phyloP scores from a whole-genome alignment of 2,329 filamentous ascomycete genomes.

The Helotiales sp. region DNA sequence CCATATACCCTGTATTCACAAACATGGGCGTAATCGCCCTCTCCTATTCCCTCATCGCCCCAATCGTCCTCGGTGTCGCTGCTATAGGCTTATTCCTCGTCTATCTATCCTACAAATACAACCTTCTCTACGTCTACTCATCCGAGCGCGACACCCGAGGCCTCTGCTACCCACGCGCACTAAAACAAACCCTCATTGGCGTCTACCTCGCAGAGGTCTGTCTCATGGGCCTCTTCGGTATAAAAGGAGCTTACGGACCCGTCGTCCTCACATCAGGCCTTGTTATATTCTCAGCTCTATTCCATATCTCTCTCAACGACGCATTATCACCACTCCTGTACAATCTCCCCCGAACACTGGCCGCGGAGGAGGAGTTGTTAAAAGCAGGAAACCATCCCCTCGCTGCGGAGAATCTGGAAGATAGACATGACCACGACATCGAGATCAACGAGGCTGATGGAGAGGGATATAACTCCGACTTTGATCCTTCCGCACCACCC shows the following conservation, averaged over 20 bases:
- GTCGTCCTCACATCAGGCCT: constrained; percentile 58
- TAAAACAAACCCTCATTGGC: constrained; percentile 63
- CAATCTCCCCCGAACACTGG: constrained; percentile 33
- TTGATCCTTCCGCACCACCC: constrained; percentile 25
- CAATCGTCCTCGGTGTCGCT: constrained; percentile 64
- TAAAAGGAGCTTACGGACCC: constrained; percentile 52
- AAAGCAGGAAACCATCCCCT: constrained; percentile 19
- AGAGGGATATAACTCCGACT: constrained; percentile 33
- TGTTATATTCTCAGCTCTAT: constrained; percentile 53
- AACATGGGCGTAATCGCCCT: constrained; percentile 59
- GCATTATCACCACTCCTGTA: constrained; percentile 31
- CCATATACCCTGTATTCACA: constrained; percentile 56
- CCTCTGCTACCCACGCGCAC: constrained; percentile 58
- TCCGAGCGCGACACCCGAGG: constrained; percentile 64
- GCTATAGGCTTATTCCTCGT: constrained; percentile 62
- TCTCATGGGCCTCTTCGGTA: constrained; percentile 62
- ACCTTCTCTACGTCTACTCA: constrained; percentile 63
- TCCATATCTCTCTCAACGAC: constrained; percentile 45
- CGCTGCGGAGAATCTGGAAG: constrained; percentile 18
- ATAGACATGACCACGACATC: constrained; percentile 15
- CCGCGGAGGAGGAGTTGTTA: constrained; percentile 28
- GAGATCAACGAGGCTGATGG: constrained; percentile 20
- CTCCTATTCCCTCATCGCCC: constrained; percentile 64
- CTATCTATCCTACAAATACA: constrained; percentile 66
- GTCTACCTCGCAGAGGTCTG: constrained; percentile 62